phyloP scores from a whole-genome alignment of 1,284 basidiomycete species.

The Trichosporon sp. region DNA sequence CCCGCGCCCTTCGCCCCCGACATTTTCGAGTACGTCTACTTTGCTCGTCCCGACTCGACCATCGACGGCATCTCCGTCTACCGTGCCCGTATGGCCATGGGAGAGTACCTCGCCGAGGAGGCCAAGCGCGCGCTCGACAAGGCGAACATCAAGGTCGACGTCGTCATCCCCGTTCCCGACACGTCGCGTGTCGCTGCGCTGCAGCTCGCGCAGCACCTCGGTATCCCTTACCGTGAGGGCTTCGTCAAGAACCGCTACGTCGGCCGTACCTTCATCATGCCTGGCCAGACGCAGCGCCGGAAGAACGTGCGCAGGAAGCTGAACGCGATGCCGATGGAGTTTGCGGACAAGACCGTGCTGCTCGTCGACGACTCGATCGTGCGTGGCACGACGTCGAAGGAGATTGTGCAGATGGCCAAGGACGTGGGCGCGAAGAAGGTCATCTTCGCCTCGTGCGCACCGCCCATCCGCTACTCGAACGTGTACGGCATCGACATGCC shows the following conservation, averaged over 20 bases:
- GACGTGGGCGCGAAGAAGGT: conserved; percentile 98
- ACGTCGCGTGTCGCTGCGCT: conserved; percentile 94
- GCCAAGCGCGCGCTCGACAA: conserved; percentile 69
- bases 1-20: conserved; percentile 85
- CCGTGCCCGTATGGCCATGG: conserved; percentile 98
- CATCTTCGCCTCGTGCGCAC: conserved; percentile 94
- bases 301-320: conserved; percentile 96
- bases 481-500: conserved; percentile 99
- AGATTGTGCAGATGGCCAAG: conserved; percentile 99
- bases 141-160: conserved; percentile 72
- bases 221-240: conserved; percentile 92
- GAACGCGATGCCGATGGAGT: conserved; percentile 99
- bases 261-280: conserved; percentile 99
- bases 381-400: conserved; percentile 95
- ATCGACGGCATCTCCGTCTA: conserved; percentile 97
- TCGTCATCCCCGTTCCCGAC: conserved; percentile 98
- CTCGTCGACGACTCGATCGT: conserved; percentile 99
- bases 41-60: conserved; percentile 96
- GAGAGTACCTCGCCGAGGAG: conserved; percentile 86
- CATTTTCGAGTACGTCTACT: conserved; percentile 99
- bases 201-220: conserved; percentile 86
- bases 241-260: conserved; percentile 99
- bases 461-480: conserved; percentile 71
- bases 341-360: conserved; percentile 84
- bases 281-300: conserved; percentile 78